Conservation (phyloP, 31 red algal genomes). For the Endocladia muricata region DNA sequence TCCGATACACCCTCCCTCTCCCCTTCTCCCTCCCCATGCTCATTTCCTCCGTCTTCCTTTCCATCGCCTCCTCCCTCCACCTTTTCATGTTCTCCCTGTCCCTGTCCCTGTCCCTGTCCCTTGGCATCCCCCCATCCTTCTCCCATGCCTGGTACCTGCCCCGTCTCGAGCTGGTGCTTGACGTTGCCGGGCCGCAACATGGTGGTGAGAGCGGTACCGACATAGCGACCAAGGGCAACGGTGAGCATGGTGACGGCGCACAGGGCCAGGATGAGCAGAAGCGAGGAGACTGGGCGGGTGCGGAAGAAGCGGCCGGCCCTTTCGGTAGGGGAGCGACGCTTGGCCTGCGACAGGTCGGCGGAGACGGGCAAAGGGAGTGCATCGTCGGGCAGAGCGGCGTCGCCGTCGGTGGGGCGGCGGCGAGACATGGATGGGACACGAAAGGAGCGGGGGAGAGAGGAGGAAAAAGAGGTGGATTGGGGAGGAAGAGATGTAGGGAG, state of each 20-base stretch:
- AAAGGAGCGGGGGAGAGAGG: neutral
- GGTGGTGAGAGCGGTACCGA: constrained; percentile 17
- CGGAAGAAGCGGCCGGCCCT: constrained; percentile 49
- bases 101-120: neutral
- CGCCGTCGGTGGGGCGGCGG: neutral
- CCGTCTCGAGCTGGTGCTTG: neutral
- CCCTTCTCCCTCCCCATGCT: too few species aligned
- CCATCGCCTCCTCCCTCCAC: neutral
- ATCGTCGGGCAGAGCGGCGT: neutral
- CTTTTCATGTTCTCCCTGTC: neutral
- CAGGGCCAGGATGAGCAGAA: constrained; percentile 36
- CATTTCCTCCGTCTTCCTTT: neutral
- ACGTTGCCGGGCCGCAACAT: neutral
- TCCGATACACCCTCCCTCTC: neutral
- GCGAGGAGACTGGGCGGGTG: constrained; percentile 46
- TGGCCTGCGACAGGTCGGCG: constrained; percentile 26
- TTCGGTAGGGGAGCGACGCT: constrained; percentile 39
- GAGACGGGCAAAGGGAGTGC: neutral
- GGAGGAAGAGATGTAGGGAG: too few species aligned
- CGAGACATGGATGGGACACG: constrained; percentile 20
- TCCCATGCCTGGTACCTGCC: too few species aligned
- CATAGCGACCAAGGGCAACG: constrained; percentile 25
- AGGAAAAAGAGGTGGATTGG: neutral
- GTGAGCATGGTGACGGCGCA: constrained; percentile 23
- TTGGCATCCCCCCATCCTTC: constrained; percentile 1